phyloP scores from a whole-genome alignment of 768 basidiomycete genomes.

The Suillus decipiens region DNA sequence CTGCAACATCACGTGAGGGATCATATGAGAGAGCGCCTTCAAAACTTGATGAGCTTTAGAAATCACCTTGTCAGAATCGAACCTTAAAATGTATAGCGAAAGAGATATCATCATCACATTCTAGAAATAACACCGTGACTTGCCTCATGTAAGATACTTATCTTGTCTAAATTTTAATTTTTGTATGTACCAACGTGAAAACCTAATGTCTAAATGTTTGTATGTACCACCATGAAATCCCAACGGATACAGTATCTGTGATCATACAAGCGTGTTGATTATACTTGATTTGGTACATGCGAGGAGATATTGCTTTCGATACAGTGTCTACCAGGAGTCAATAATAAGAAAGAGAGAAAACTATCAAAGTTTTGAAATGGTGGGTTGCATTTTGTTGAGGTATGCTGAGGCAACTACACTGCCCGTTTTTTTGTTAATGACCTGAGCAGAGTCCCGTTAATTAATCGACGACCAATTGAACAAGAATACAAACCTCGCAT shows the following conservation, averaged over 20 bases:
- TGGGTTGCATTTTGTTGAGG: constrained; percentile 75
- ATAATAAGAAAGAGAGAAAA: constrained; percentile 10
- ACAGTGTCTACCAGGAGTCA: neutral
- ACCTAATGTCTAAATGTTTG: neutral
- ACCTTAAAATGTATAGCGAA: neutral
- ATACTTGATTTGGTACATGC: neutral
- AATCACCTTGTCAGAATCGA: neutral
- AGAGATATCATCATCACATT: neutral
- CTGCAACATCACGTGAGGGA: too few species aligned
- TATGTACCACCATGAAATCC: constrained; percentile 1
- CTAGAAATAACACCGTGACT: neutral
- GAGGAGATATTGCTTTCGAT: constrained; percentile 2
- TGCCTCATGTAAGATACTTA: neutral
- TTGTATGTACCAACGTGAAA: neutral
- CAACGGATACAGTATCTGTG: constrained; percentile 7
- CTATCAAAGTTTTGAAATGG: constrained; percentile 45
- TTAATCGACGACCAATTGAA: constrained; percentile 4
- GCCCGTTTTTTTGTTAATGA: constrained; percentile 59
- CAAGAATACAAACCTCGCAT: constrained; percentile 56
- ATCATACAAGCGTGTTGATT: neutral
- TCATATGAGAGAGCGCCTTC: neutral
- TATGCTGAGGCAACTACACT: constrained; percentile 65
- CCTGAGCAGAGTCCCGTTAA: constrained; percentile 36
- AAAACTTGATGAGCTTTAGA: neutral
- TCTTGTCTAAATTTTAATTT: neutral